Evolutionary conservation across 78 protist genomes (phyloP).

Genomic region (Dictyostelium citrinum): DNA sequence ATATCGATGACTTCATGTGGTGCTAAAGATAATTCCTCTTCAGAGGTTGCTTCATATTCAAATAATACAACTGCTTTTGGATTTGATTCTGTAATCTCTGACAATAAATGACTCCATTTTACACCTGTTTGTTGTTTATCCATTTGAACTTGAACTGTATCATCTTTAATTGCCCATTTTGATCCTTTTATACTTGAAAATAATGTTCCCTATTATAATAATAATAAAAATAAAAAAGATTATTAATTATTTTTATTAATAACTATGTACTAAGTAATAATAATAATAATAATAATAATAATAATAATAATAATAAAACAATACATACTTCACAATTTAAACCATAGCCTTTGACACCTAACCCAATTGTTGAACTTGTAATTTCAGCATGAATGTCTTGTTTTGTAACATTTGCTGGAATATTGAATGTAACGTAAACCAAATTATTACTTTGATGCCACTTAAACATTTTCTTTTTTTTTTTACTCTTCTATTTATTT

Average conservation of each 20-base stretch:
- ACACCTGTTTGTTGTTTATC: conserved; percentile 17
- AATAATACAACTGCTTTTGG: conserved; percentile 45
- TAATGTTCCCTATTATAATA: conserved; percentile 4
- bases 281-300: neutral
- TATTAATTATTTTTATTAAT: neutral
- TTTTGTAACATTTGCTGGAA: conserved; percentile 7
- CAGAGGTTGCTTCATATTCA: conserved; percentile 35
- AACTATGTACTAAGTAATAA: no score
- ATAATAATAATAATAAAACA: neutral
- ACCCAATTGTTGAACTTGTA: neutral
- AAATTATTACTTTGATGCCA: conserved; percentile 57
- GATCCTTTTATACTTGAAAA: conserved; percentile 15
- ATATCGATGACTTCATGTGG: conserved; percentile 10
- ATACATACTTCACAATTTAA: conserved; percentile 15
- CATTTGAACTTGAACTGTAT: neutral
- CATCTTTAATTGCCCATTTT: conserved; percentile 35
- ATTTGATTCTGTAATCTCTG: neutral
- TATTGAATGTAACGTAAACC: conserved; percentile 10
- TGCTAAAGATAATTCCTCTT: conserved; percentile 24
- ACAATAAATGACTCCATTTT: conserved; percentile 19
- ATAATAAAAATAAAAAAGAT: neutral
- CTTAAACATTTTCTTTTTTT: conserved; percentile 6
- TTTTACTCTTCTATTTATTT: neutral
- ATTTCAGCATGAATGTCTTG: conserved; percentile 31
- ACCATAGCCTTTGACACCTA: conserved; percentile 56